Percentiles rank a stretch among this genome's conserved stretches.
Evolutionary conservation across 805 yeast species (phyloP).

Genomic region (Candida morakotiae): DNA sequence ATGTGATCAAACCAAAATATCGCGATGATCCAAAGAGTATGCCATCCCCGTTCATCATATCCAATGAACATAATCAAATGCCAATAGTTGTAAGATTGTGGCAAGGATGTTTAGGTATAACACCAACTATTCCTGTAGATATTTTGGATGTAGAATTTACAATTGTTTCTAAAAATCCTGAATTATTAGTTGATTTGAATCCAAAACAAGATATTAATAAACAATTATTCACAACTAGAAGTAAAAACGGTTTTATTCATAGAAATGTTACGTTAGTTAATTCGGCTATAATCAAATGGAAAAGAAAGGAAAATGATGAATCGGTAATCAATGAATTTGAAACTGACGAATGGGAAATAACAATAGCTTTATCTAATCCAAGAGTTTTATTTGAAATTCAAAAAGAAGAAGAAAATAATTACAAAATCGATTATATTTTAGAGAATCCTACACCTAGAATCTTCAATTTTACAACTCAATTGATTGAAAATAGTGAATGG

Average conservation of each 20-base stretch:
- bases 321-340: conserved; percentile 22
- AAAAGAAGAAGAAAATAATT: conserved; percentile 7
- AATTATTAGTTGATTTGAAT: conserved; percentile 17
- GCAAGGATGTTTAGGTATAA: conserved; percentile 19
- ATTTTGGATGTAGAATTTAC: conserved; percentile 14
- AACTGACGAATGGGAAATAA: conserved; percentile 45
- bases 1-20: conserved; percentile 23
- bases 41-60: conserved; percentile 33
- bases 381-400: conserved; percentile 49
- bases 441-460: conserved; percentile 76
- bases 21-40: conserved; percentile 25
- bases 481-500: conserved; percentile 30
- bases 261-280: conserved; percentile 32
- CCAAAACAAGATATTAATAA: conserved; percentile 2
- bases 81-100: conserved; percentile 28
- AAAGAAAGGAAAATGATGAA: conserved; percentile 13
- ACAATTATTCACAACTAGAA: conserved; percentile 30
- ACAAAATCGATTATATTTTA: conserved; percentile 42
- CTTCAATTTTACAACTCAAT: conserved; percentile 54
- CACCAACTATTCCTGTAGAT: conserved; percentile 9
- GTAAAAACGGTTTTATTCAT: conserved; percentile 33
- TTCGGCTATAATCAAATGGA: conserved; percentile 28
- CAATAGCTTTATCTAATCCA: conserved; percentile 66
- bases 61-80: conserved; percentile 18
- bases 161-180: conserved; percentile 24